These are phyloP conservation scores for Corylus heterophylla DNA, from an alignment of 306 rosid species.

Conservation along the genomic window DNA sequence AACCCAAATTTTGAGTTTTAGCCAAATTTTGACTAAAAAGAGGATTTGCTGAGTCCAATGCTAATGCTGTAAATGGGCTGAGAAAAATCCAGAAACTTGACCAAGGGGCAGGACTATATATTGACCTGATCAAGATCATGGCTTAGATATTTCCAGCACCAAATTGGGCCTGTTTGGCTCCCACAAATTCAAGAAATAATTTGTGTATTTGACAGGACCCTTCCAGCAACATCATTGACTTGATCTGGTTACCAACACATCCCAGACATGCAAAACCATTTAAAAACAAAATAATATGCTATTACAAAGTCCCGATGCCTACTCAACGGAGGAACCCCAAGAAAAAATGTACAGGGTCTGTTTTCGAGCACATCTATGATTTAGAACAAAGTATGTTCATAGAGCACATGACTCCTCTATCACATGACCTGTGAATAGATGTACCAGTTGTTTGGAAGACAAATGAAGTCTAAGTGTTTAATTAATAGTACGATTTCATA, in stretches of 20 bases:
- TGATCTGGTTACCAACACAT: not conserved
- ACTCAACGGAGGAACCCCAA: not conserved
- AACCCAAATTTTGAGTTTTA: no score
- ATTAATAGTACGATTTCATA: not conserved
- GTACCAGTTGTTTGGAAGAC: constrained; percentile 7
- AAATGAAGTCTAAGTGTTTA: not conserved
- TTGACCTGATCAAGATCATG: not conserved
- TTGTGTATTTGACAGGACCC: not conserved
- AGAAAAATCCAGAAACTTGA: not conserved
- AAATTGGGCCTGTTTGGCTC: not conserved
- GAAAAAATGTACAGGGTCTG: not conserved
- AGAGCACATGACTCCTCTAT: not conserved
- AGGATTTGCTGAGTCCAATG: no score
- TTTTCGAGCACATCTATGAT: not conserved
- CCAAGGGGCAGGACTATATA: not conserved
- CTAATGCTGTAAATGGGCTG: no score
- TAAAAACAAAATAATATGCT: not conserved
- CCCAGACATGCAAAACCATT: not conserved
- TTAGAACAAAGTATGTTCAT: not conserved
- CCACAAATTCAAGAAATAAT: not conserved
- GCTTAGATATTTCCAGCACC: not conserved
- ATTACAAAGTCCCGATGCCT: not conserved
- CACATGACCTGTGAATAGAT: not conserved
- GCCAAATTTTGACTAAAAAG: no score
- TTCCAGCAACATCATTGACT: constrained; percentile 1